Base-by-base conservation (phyloP, 2,329 filamentous ascomycete species). In the Periconia digitata region DNA sequence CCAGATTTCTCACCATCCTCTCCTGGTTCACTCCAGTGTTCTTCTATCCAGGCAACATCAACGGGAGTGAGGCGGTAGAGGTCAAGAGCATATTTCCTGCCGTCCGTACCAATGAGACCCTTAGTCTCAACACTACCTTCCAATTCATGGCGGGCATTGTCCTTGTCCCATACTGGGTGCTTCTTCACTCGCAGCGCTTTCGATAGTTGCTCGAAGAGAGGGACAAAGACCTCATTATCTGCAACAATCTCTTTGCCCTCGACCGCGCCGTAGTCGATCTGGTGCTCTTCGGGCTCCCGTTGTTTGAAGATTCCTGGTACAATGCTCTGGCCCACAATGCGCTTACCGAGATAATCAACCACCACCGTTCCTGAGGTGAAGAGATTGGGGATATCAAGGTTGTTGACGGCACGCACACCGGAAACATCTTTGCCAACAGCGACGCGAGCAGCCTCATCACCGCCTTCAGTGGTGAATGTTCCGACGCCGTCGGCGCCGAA, bases 291-390 rank as follows among this genome's bases (percentile, higher is more conserved):
- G 23, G 92, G 90, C 65, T 97, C 94, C 29, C 92, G 86, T 76
- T 97, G 94, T 78, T 96, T 97, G 82, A 99, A 99, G 65, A 99
- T 99, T 50, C 94, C 95, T 5, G 94, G 94, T 16, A 99, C 94
- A 56, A 99, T 96, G 65, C 92, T 97, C 76, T 99, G 94, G 29
- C 90, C 94, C 44, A 99, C 94, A 61, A 99, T 88, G 56, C 94
- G 90, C 80, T 95, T 96, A 64, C 95, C 94, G 32, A 97, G 83
- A 68, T 97, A 99, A 72, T 99, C 94, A 16, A 97, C 87, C 13
- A 99, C 91, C 8, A 97, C 90, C 2, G 94, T 99, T 46, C 92
- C 95, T 0, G 94, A 92, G 12, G 92, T 97, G 74, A 95, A 96
- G 3, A 99, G 81, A 16, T 90, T 92, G 48, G 90, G 86, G 58